These are phyloP conservation scores for Sporobolomyces roseus DNA, from an alignment of 768 basidiomycete genomes.

Conservation along the genomic window DNA sequence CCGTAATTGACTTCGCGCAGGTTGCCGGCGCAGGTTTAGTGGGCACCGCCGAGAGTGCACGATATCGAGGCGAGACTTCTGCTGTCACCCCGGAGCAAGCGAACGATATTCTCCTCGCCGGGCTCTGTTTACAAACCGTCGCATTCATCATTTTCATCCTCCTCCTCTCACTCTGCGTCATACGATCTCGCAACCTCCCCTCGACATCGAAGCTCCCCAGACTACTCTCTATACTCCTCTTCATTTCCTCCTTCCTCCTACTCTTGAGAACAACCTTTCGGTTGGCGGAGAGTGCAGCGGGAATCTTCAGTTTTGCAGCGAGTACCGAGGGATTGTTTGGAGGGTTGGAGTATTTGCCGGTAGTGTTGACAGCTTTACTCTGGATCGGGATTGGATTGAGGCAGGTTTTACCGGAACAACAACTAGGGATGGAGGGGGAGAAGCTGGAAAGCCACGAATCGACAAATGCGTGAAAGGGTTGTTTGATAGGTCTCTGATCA, in stretches of 20 bases:
- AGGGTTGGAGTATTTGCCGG: constrained; percentile 26
- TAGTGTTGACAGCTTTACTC: constrained; percentile 13
- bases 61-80: background rate
- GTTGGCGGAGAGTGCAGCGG: constrained; percentile 3
- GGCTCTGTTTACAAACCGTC: constrained; percentile 47
- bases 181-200: constrained; percentile 8
- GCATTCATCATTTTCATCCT: constrained; percentile 47
- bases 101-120: constrained; percentile 49
- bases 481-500: no score
- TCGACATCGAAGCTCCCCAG: background rate
- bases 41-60: constrained; percentile 43
- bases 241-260: background rate
- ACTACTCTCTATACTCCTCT: background rate
- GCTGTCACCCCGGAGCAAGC: constrained; percentile 46
- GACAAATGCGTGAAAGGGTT: no score
- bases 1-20: no score
- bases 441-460: no score
- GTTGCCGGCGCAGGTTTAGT: constrained; percentile 48
- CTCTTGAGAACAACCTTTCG: constrained; percentile 11
- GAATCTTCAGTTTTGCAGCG: constrained; percentile 13
- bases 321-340: constrained; percentile 23
- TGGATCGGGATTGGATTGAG: constrained; percentile 19
- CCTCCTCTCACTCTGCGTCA: constrained; percentile 43
- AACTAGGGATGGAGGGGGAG: no score
- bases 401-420: background rate